Conservation (phyloP, 2,329 filamentous ascomycete species). For the Fonsecaea erecta region DNA sequence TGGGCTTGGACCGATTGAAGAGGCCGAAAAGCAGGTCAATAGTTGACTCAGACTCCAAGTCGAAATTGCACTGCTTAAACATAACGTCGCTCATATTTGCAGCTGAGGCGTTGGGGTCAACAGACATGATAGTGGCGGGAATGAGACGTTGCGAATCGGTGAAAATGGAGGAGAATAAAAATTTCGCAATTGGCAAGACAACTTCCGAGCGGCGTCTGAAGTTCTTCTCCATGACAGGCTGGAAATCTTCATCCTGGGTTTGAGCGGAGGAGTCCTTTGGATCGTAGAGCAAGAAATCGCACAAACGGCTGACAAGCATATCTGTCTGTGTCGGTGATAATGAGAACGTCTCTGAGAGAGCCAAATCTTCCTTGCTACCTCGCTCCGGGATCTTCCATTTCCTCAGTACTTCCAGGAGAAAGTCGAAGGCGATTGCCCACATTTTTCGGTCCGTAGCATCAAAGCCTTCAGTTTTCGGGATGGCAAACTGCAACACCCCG, state of each 20-base stretch:
- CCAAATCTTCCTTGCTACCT: slow-evolving; percentile 76
- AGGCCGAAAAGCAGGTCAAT: slow-evolving; percentile 71
- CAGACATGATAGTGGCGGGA: slow-evolving; percentile 79
- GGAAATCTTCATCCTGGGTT: slow-evolving; percentile 40
- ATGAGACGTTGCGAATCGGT: slow-evolving; percentile 80
- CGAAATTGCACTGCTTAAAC: slow-evolving; percentile 73
- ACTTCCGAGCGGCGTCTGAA: slow-evolving; percentile 39
- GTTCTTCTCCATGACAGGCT: slow-evolving; percentile 44
- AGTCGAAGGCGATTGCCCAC: slow-evolving; percentile 74
- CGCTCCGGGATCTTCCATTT: slow-evolving; percentile 70
- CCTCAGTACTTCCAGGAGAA: slow-evolving; percentile 76
- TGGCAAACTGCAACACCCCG: slow-evolving; percentile 68
- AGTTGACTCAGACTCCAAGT: slow-evolving; percentile 69
- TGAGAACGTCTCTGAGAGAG: slow-evolving; percentile 68
- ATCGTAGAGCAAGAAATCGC: slow-evolving; percentile 74
- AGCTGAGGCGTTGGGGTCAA: slow-evolving; percentile 79
- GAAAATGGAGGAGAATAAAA: slow-evolving; percentile 86
- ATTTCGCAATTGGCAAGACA: slow-evolving; percentile 58
- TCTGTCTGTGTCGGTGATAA: slow-evolving; percentile 72
- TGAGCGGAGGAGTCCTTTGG: slow-evolving; percentile 45
- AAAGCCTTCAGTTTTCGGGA: slow-evolving; percentile 25
- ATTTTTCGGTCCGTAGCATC: slow-evolving; percentile 55
- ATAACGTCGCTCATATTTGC: slow-evolving; percentile 87
- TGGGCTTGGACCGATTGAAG: slow-evolving; percentile 72
- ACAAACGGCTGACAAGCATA: slow-evolving; percentile 76